phyloP scores from a whole-genome alignment of 208 protist species.

The Wallacemonas collosoma region DNA sequence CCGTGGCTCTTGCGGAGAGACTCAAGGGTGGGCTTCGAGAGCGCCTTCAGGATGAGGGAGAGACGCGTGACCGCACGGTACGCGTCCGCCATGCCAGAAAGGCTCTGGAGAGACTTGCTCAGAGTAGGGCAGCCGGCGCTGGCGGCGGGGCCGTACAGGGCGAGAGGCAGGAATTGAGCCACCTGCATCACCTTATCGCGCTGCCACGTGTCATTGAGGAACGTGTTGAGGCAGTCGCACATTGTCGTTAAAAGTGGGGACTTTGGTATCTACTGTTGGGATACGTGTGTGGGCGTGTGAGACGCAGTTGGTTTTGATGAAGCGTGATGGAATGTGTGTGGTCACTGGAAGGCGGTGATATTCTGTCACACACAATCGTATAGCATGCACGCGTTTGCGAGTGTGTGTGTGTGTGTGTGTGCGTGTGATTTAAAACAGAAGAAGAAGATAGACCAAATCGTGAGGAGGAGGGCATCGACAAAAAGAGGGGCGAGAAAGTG shows the following conservation, averaged over 20 bases:
- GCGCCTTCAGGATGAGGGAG: slow-evolving; percentile 70
- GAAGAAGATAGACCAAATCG: background rate
- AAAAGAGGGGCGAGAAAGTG: background rate
- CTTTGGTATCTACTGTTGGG: slow-evolving; percentile 13
- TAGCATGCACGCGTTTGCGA: too few relatives aligned
- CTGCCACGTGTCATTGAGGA: slow-evolving; percentile 74
- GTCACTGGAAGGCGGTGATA: background rate
- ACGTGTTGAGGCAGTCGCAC: slow-evolving; percentile 53
- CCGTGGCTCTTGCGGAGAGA: slow-evolving; percentile 57
- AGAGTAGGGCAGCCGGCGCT: slow-evolving; percentile 55
- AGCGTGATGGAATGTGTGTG: background rate
- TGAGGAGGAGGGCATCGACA: background rate
- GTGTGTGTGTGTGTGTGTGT: background rate
- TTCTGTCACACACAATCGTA: background rate
- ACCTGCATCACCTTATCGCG: slow-evolving; percentile 91
- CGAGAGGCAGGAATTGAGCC: slow-evolving; percentile 84
- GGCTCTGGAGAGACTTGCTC: slow-evolving; percentile 63
- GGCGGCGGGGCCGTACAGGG: slow-evolving; percentile 58
- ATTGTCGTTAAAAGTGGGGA: slow-evolving; percentile 26
- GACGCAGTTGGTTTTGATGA: background rate
- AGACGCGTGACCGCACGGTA: slow-evolving; percentile 90
- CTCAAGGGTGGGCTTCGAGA: slow-evolving; percentile 61
- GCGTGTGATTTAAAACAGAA: background rate
- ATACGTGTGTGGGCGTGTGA: background rate
- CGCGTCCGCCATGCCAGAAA: slow-evolving; percentile 78